Conservation (phyloP, 176 grass and related monocot species). For the Hsuehochloa calcarea region DNA sequence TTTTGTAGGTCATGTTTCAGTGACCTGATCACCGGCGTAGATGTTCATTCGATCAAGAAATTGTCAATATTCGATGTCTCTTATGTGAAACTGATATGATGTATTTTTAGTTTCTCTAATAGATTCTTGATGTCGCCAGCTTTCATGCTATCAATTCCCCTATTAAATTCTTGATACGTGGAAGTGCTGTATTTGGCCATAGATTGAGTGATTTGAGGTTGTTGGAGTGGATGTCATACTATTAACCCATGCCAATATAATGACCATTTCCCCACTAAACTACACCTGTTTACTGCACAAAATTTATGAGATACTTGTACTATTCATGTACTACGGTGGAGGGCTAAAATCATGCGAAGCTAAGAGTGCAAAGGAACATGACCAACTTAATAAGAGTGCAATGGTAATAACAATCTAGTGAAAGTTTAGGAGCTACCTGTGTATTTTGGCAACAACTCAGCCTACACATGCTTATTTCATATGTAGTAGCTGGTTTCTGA, state of each 20-base stretch:
- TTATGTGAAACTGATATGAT: not conserved
- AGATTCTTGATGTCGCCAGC: not conserved
- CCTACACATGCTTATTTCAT: not conserved
- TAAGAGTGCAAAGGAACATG: not conserved
- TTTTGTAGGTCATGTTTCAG: not conserved
- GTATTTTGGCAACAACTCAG: not conserved
- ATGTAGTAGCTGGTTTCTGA: not conserved
- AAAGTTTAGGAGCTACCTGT: not conserved
- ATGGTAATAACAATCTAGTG: not conserved
- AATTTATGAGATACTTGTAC: not conserved
- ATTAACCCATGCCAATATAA: not conserved
- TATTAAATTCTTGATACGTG: not conserved
- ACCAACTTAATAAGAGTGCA: not conserved
- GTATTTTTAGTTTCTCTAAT: not conserved
- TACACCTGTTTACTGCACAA: not conserved
- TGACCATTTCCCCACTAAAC: not conserved
- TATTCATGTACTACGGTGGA: not conserved
- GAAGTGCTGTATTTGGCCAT: not conserved
- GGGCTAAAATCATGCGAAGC: not conserved
- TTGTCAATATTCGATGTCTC: not conserved
- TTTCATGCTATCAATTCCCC: not conserved
- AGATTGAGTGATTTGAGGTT: not conserved
- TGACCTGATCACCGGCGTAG: not conserved
- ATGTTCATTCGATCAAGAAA: not conserved
- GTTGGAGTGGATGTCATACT: not conserved